Evolutionary conservation across 768 basidiomycete genomes (phyloP), one percentile per base, ranked within the genome.

Genomic region (Neoboletus brunneissimus): DNA sequence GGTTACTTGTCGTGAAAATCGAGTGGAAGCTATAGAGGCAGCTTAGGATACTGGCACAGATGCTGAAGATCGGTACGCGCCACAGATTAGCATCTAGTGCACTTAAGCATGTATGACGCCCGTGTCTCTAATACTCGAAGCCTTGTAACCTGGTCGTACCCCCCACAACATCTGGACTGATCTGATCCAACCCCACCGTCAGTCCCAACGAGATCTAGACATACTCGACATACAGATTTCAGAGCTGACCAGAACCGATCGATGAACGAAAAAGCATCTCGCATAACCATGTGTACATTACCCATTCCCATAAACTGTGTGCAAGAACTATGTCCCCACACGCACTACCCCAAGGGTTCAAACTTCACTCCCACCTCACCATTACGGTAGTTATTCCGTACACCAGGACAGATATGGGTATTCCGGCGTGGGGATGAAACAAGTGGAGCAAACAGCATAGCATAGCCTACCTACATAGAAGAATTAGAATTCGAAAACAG

Each of bases 1-100:
- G 34, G 13, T 3, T 4, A 55, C 68, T n/a, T 60, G 57, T 51
- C 49, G 41, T 18, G 48, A 59, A 25, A 23, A 35, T 29, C 32
- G 46, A 48, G 48, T 2, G 3, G 41, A 54, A 34, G 40, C 12
- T 1, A n/a, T 27, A 27, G 43, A 57, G 3, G 20, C 10, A 0
- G 20, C 32, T 11, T 42, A 20, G 53, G 38, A 48, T 32, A 34
- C 29, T 1, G 13, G 27, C 5, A 10, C 8, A n/a, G 4, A 12
- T 15, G 13, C 12, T n/a, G 12, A 22, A 53, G 51, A 40, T 23
- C 32, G 11, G 13, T 22, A 25, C 22, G 4, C 18, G 7, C 23
- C 25, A 23, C 3, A 0, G 27, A 40, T 27, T 48, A 27, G 43
- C 25, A 53, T 34, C 12, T 34, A 27, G 32, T 3, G n/a, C n/a